phyloP scores from a whole-genome alignment of 805 yeast species.

The Wickerhamiella australiensis region DNA sequence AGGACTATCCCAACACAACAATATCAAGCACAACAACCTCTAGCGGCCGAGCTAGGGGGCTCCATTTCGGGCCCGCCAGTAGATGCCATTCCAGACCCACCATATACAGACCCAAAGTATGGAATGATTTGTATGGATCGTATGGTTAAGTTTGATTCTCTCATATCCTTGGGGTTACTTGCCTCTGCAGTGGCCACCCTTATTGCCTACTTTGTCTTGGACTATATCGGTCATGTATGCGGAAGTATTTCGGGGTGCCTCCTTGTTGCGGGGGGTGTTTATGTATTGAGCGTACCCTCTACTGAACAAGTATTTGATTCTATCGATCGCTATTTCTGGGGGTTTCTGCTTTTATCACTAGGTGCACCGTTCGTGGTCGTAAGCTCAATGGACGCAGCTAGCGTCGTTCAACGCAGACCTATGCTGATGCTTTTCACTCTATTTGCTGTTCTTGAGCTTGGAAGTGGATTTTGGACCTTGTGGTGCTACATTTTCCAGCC shows the following conservation, averaged over 20 bases:
- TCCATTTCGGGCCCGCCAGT: neutral
- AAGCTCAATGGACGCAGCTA: conserved; percentile 10
- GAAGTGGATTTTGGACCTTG: conserved; percentile 3
- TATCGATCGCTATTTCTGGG: conserved; percentile 16
- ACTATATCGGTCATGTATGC: conserved; percentile 18
- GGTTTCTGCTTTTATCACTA: conserved; percentile 16
- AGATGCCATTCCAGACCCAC: neutral
- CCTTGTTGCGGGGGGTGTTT: conserved; percentile 19
- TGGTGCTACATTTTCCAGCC: conserved; percentile 9
- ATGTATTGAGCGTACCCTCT: conserved; percentile 14
- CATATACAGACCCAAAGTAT: neutral
- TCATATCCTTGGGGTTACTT: conserved; percentile 13
- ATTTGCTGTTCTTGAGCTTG: conserved; percentile 12
- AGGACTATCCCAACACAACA: no score
- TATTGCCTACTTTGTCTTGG: conserved; percentile 14
- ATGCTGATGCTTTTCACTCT: conserved; percentile 7
- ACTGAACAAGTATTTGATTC: conserved; percentile 14
- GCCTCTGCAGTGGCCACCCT: conserved; percentile 15
- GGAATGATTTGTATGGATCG: conserved; percentile 17
- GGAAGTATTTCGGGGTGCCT: conserved; percentile 16
- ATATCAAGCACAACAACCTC: neutral
- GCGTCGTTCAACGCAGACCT: conserved; percentile 6
- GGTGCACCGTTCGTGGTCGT: conserved; percentile 18
- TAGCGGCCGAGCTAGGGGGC: neutral
- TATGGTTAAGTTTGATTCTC: conserved; percentile 15